Conservation (phyloP, 2,329 filamentous ascomycete species). For the Phaeosphaeriaceae sp. region DNA sequence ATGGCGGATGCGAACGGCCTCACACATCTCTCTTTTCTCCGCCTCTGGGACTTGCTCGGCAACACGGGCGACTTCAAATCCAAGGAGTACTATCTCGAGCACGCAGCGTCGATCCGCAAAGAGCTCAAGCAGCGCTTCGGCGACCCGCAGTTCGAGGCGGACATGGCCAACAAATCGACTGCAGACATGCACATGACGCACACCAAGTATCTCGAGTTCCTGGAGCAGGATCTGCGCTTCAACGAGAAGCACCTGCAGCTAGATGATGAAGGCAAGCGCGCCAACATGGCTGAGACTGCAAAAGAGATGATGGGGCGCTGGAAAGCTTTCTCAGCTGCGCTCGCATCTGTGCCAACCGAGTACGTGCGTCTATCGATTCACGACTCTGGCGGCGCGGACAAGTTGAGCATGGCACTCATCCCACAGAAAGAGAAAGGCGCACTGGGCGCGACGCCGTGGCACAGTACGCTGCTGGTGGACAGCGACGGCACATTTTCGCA, state of each 20-base stretch:
- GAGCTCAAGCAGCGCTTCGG: constrained; percentile 31
- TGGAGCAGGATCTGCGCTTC: constrained; percentile 29
- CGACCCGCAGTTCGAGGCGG: constrained; percentile 32
- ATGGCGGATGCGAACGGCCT: constrained; percentile 20
- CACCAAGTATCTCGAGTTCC: constrained; percentile 36
- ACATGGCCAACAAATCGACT: constrained; percentile 39
- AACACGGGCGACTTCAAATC: constrained; percentile 17
- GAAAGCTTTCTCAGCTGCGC: constrained; percentile 33
- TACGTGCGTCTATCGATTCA: constrained; percentile 42
- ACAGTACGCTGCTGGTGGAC: constrained; percentile 26
- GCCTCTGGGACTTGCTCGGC: constrained; percentile 24
- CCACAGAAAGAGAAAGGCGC: constrained; percentile 27
- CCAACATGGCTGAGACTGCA: constrained; percentile 32
- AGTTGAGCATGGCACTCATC: constrained; percentile 38
- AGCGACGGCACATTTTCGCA: constrained; percentile 28
- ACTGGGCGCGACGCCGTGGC: constrained; percentile 36
- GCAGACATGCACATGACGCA: constrained; percentile 38
- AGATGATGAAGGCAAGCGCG: constrained; percentile 22
- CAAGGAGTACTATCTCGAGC: constrained; percentile 26
- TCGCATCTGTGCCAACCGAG: constrained; percentile 24
- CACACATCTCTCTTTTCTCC: constrained; percentile 23
- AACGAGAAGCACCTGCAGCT: constrained; percentile 23
- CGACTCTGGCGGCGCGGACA: constrained; percentile 37
- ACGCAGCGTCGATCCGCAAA: constrained; percentile 32
- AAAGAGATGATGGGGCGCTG: constrained; percentile 41